Evolutionary conservation across 1,139 yeast genomes (phyloP).

Genomic region (Lodderomyces parapsilosis): DNA sequence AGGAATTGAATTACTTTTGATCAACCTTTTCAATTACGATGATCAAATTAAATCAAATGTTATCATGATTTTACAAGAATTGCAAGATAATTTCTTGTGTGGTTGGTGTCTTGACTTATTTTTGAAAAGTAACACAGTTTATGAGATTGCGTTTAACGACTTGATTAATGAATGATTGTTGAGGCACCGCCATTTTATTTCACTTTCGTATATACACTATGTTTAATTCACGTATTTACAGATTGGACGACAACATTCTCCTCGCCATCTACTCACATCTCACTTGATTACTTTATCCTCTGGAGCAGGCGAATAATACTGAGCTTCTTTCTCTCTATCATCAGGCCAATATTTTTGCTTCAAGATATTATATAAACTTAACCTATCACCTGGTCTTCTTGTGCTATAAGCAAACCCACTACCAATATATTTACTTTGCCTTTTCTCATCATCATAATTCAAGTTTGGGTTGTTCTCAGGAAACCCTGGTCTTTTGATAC

Average conservation of each 20-base stretch:
- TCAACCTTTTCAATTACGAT: slow-evolving; percentile 35
- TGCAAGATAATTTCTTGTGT: slow-evolving; percentile 45
- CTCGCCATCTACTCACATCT: background rate
- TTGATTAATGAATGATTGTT: slow-evolving; percentile 17
- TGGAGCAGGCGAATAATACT: slow-evolving; percentile 15
- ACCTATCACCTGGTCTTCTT: slow-evolving; percentile 47
- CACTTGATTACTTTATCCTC: slow-evolving; percentile 13
- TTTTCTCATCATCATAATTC: slow-evolving; percentile 20
- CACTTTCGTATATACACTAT: background rate
- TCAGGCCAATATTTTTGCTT: slow-evolving; percentile 19
- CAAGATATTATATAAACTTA: slow-evolving; percentile 34
- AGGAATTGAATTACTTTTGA: slow-evolving; percentile 42
- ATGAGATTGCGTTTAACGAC: slow-evolving; percentile 44
- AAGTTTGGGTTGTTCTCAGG: slow-evolving; percentile 30
- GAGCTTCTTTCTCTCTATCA: slow-evolving; percentile 13
- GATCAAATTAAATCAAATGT: slow-evolving; percentile 42
- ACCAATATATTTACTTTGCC: slow-evolving; percentile 67
- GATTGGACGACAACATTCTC: background rate
- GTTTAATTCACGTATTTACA: background rate
- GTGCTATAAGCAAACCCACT: slow-evolving; percentile 60
- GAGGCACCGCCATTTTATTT: background rate
- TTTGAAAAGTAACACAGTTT: slow-evolving; percentile 38
- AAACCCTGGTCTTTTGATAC: slow-evolving; percentile 36
- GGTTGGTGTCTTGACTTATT: slow-evolving; percentile 47
- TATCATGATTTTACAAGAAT: slow-evolving; percentile 45